Percentiles rank a stretch among this genome's conserved stretches.
Evolutionary conservation across 2,329 filamentous ascomycete species (phyloP).

Genomic region (Fusarium pseudoanthophilum): DNA sequence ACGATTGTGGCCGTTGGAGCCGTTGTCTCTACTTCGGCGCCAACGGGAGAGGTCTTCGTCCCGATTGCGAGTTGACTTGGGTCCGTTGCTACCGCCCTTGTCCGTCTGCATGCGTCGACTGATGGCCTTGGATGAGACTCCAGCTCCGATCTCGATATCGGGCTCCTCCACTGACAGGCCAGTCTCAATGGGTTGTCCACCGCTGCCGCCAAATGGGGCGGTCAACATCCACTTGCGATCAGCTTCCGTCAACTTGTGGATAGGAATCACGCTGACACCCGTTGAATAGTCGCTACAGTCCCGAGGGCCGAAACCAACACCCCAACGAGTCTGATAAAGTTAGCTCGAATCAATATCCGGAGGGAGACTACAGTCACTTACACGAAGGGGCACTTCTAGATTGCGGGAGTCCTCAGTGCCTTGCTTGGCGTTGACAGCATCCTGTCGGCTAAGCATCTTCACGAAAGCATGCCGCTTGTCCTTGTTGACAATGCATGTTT

Average conservation of each 20-base stretch:
- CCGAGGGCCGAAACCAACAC: constrained; percentile 94
- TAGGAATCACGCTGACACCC: constrained; percentile 92
- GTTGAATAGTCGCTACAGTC: constrained; percentile 97
- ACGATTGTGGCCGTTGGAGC: constrained; percentile 38
- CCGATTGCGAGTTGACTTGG: constrained; percentile 67
- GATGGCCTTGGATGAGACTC: constrained; percentile 92
- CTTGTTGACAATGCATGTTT: constrained; percentile 97
- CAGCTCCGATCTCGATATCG: constrained; percentile 97
- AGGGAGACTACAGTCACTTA: constrained; percentile 55
- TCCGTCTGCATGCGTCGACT: constrained; percentile 76
- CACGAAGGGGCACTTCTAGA: constrained; percentile 77
- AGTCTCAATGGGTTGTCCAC: constrained; percentile 80
- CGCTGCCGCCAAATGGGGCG: constrained; percentile 92
- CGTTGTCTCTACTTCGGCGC: constrained; percentile 49
- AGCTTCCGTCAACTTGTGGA: constrained; percentile 91
- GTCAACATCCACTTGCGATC: constrained; percentile 98
- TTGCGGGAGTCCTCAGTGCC: constrained; percentile 85
- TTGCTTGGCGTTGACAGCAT: constrained; percentile 84
- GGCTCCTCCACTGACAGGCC: constrained; percentile 96
- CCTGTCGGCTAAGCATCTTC: constrained; percentile 92
- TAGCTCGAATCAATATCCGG: constrained; percentile 36
- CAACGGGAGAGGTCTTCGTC: constrained; percentile 51
- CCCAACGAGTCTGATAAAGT: constrained; percentile 84
- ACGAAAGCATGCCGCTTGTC: constrained; percentile 99
- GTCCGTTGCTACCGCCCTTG: constrained; percentile 71